These are phyloP conservation scores for Beauveria sp. DNA, from an alignment of 2,329 filamentous ascomycete genomes.

Conservation along the genomic window DNA sequence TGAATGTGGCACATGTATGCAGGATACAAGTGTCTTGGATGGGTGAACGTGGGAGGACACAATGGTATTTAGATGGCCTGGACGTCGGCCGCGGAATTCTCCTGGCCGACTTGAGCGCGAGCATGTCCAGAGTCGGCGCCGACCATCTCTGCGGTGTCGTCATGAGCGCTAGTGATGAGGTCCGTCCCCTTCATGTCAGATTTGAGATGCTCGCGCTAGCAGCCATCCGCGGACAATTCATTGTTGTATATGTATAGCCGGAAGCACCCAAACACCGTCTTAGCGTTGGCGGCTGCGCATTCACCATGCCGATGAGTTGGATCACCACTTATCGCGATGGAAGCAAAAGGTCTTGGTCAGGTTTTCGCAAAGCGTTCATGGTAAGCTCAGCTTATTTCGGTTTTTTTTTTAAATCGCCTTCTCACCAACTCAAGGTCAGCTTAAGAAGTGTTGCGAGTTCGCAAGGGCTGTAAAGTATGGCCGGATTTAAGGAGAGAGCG, in stretches of 20 bases:
- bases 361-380: not conserved
- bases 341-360: not conserved
- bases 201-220: not conserved
- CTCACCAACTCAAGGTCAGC: not conserved
- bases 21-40: not conserved
- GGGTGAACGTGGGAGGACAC: not conserved
- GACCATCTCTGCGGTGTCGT: too few species aligned
- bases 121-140: too few species aligned
- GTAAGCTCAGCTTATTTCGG: too few species aligned
- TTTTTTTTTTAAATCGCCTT: not conserved
- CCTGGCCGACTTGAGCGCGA: not conserved
- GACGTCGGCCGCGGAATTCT: not conserved
- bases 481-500: not conserved
- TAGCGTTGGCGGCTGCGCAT: too few species aligned
- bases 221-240: not conserved
- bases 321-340: not conserved
- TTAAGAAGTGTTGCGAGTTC: not conserved
- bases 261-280: too few species aligned
- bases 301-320: not conserved
- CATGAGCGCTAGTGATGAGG: not conserved
- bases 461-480: not conserved
- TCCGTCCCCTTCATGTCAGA: not conserved
- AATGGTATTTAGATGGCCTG: not conserved
- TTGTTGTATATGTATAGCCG: too few species aligned
- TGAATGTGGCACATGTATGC: not conserved